phyloP scores from a whole-genome alignment of 225 moss, liverwort and hornwort genomes.

The Sphagnum tenellum region DNA sequence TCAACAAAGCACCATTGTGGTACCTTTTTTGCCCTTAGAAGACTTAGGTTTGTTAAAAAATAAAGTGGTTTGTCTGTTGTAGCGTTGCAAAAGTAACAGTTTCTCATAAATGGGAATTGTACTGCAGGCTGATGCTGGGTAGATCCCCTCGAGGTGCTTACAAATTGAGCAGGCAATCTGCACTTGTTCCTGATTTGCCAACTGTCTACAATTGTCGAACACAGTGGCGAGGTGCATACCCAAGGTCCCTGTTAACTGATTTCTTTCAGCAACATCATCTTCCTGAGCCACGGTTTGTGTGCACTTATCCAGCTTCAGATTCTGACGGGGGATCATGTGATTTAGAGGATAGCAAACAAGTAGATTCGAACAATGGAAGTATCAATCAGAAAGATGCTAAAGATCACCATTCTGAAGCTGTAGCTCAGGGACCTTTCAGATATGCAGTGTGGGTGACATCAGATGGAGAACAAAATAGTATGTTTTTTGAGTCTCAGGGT shows the following conservation, averaged over 20 bases:
- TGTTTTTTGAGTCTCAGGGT: conserved; percentile 51
- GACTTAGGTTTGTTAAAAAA: too few species aligned
- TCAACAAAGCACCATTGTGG: too few species aligned
- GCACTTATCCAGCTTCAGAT: conserved; percentile 22
- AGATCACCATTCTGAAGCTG: conserved; percentile 15
- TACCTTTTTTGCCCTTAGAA: too few species aligned
- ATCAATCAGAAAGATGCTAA: conserved; percentile 10
- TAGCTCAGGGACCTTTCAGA: conserved; percentile 55
- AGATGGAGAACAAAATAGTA: conserved; percentile 12
- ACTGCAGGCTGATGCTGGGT: conserved; percentile 65
- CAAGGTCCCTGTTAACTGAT: conserved; percentile 69
- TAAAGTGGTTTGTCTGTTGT: too few species aligned
- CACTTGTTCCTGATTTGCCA: conserved; percentile 69
- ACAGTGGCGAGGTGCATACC: conserved; percentile 79
- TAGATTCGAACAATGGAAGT: too few species aligned
- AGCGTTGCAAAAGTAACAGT: too few species aligned
- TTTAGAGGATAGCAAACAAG: conserved; percentile 1
- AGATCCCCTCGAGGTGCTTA: conserved; percentile 86
- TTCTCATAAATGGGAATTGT: neutral
- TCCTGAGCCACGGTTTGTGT: conserved; percentile 58
- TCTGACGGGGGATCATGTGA: conserved; percentile 4
- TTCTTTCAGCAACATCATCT: conserved; percentile 86
- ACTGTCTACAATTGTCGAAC: conserved; percentile 51
- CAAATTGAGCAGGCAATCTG: conserved; percentile 64
- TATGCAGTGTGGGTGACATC: conserved; percentile 52